Conservation (phyloP, 805 yeast species). For the Candida mattraensis region DNA sequence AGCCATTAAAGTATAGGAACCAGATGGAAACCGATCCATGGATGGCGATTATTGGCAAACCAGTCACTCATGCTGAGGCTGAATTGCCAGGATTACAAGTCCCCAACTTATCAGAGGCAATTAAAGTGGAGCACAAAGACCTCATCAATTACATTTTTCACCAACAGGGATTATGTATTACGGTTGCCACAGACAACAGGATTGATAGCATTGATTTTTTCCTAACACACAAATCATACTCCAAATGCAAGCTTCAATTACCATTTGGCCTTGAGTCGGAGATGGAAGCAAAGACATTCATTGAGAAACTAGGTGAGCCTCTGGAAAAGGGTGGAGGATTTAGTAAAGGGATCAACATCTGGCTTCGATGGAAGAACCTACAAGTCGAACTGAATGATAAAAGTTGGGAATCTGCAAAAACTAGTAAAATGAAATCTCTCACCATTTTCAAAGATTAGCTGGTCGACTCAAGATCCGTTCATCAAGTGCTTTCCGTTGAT, state of each 20-base stretch:
- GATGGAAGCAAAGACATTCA: slow-evolving; percentile 31
- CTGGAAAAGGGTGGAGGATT: slow-evolving; percentile 42
- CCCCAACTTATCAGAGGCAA: no score
- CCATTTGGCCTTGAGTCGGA: slow-evolving; percentile 15
- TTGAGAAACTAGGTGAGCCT: slow-evolving; percentile 40
- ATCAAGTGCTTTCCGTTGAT: slow-evolving; percentile 1
- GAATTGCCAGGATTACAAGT: no score
- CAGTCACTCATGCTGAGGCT: background rate
- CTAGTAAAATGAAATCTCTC: slow-evolving; percentile 29
- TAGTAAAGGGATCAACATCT: slow-evolving; percentile 33
- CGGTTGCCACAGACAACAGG: slow-evolving; percentile 2
- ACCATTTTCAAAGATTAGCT: slow-evolving; percentile 27
- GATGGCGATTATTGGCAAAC: slow-evolving; percentile 3
- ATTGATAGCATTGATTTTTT: slow-evolving; percentile 40
- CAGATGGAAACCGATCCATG: slow-evolving; percentile 13
- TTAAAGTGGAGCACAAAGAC: slow-evolving; percentile 7
- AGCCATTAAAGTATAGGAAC: no score
- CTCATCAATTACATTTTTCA: slow-evolving; percentile 24
- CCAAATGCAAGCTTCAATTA: slow-evolving; percentile 17
- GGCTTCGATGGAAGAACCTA: slow-evolving; percentile 39
- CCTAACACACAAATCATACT: slow-evolving; percentile 22
- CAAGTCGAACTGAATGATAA: slow-evolving; percentile 38
- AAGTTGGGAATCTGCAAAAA: slow-evolving; percentile 37
- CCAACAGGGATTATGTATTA: slow-evolving; percentile 25
- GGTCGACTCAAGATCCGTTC: background rate